These are phyloP conservation scores for Cryphonectria naterciae DNA, from an alignment of 2,329 filamentous ascomycete species.

Conservation along the genomic window DNA sequence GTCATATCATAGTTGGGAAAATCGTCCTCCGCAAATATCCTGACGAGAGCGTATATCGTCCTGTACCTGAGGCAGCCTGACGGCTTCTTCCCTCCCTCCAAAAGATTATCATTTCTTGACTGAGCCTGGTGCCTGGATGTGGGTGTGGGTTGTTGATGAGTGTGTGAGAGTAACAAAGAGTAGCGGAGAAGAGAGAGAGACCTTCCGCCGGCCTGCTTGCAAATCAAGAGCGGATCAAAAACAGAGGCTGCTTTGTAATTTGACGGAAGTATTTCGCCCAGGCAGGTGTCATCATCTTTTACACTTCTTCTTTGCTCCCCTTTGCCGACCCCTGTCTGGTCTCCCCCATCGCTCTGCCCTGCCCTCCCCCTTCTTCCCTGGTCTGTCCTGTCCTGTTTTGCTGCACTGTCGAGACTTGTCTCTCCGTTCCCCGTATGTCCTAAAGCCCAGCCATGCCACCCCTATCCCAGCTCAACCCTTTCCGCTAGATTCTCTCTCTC, in stretches of 20 bases:
- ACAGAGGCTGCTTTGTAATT: conserved; percentile 14
- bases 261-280: conserved; percentile 5
- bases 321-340: conserved; percentile 8
- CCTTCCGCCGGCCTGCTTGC: conserved; percentile 1
- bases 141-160: background rate
- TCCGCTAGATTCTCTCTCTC: conserved; percentile 3
- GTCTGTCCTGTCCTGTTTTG: background rate
- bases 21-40: background rate
- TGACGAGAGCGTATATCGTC: background rate
- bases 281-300: conserved; percentile 2
- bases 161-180: background rate
- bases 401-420: background rate
- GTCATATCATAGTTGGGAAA: background rate
- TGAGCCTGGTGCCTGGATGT: background rate
- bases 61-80: conserved; percentile 4
- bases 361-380: background rate
- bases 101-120: background rate
- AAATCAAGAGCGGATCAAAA: conserved; percentile 6
- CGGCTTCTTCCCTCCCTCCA: background rate
- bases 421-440: conserved; percentile 3
- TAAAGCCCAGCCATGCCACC: background rate
- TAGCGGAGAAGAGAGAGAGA: no score
- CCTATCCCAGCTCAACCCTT: background rate
- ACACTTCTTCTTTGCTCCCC: background rate
- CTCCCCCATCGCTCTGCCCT: background rate